These are phyloP conservation scores for Ramaria rubella DNA, from an alignment of 768 basidiomycete species.

Conservation along the genomic window DNA sequence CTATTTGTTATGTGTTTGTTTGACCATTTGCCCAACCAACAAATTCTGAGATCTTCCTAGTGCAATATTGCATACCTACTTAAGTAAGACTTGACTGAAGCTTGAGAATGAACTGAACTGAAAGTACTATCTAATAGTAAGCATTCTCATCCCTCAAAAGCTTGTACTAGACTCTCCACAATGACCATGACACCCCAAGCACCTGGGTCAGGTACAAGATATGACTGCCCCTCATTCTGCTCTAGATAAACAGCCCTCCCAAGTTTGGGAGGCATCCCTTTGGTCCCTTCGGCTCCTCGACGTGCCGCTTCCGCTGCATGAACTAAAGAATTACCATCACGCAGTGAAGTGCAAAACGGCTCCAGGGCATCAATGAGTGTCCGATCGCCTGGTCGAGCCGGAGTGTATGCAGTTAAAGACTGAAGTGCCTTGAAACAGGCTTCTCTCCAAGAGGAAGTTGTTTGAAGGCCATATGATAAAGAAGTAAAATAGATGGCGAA, in stretches of 20 bases:
- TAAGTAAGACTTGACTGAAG: too few species aligned
- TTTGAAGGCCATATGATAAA: background rate
- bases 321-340: constrained; percentile 16
- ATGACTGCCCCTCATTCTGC: background rate
- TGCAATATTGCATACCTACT: too few species aligned
- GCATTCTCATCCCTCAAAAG: background rate
- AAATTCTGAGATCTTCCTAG: too few species aligned
- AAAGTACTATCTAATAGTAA: too few species aligned
- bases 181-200: background rate
- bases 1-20: too few species aligned
- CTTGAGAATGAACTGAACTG: too few species aligned
- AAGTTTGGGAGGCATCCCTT: constrained; percentile 39
- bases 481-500: background rate
- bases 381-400: constrained; percentile 48
- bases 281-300: constrained; percentile 42
- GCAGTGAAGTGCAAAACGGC: constrained; percentile 37
- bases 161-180: background rate
- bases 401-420: constrained; percentile 36
- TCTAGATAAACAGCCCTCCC: constrained; percentile 47
- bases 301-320: constrained; percentile 33
- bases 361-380: constrained; percentile 49
- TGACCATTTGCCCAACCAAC: too few species aligned
- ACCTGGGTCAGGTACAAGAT: background rate
- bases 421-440: constrained; percentile 16
- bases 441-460: background rate